Evolutionary conservation across 345 rosid species (phyloP).

Genomic region (Eucalyptus sp.): DNA sequence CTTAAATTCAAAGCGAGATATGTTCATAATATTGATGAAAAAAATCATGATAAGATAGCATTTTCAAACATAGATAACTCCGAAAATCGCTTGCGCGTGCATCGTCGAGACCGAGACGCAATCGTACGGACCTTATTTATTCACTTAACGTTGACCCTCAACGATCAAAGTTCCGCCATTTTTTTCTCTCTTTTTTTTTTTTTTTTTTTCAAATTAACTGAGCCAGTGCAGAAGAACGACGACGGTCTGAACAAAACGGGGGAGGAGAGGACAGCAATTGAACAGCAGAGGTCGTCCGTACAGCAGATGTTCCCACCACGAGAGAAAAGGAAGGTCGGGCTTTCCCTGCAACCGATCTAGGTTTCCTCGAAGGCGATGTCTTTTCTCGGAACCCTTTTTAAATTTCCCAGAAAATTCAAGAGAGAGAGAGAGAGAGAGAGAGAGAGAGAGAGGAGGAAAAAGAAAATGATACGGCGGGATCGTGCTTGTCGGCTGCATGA

Average conservation of each 20-base stretch:
- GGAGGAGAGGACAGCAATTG: neutral
- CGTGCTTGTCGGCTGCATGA: conserved; percentile 8
- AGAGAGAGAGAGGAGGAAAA: neutral
- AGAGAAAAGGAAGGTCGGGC: neutral
- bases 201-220: no score
- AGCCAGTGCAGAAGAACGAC: neutral
- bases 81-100: neutral
- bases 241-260: neutral
- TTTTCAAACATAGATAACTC: neutral
- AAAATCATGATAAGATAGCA: rapidly evolving
- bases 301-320: neutral
- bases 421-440: neutral
- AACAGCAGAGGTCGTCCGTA: neutral
- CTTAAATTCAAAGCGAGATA: rapidly evolving
- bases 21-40: rapidly evolving
- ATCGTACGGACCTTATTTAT: neutral
- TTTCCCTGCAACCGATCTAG: neutral
- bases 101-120: neutral
- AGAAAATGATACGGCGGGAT: conserved; percentile 24
- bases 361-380: neutral
- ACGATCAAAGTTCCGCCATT: neutral
- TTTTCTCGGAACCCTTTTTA: neutral
- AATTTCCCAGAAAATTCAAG: neutral
- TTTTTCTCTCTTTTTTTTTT: neutral
- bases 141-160: neutral